phyloP scores from a whole-genome alignment of 2,329 filamentous ascomycete species.

The Fusarium veterinarium region DNA sequence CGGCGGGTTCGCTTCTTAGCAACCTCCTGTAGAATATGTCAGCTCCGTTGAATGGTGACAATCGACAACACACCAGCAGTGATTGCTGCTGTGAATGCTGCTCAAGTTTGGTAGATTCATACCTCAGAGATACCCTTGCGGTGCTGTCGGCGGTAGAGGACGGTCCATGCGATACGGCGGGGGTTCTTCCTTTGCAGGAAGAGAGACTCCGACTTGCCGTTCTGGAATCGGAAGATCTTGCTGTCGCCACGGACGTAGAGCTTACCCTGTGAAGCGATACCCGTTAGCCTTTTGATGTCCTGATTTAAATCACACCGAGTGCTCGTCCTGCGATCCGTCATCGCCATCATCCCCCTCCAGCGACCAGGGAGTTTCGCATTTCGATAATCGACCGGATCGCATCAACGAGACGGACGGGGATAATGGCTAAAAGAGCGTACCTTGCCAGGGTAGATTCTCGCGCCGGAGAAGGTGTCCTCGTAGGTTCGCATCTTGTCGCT shows the following conservation, averaged over 20 bases:
- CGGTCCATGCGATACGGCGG: slow-evolving; percentile 98
- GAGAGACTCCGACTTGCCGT: slow-evolving; percentile 99
- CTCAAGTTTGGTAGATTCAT: slow-evolving; percentile 56
- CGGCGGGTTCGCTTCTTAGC: slow-evolving; percentile 99
- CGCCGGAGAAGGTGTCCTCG: slow-evolving; percentile 74
- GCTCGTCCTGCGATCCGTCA: slow-evolving; percentile 26
- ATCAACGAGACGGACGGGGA: slow-evolving; percentile 18
- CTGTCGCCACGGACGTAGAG: slow-evolving; percentile 99
- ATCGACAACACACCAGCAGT: neutral
- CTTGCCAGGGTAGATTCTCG: slow-evolving; percentile 76
- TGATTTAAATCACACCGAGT: slow-evolving; percentile 19
- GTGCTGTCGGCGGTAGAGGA: slow-evolving; percentile 98
- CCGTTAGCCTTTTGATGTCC: slow-evolving; percentile 46
- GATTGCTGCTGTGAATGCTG: neutral
- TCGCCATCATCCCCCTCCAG: slow-evolving; percentile 16
- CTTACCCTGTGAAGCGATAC: slow-evolving; percentile 79
- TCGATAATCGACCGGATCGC: slow-evolving; percentile 41
- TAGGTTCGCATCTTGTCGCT: slow-evolving; percentile 72
- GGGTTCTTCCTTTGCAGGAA: slow-evolving; percentile 99
- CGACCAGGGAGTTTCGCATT: slow-evolving; percentile 28
- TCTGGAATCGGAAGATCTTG: slow-evolving; percentile 99
- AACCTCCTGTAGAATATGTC: slow-evolving; percentile 80
- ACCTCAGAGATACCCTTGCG: slow-evolving; percentile 99
- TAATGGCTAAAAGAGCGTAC: slow-evolving; percentile 56
- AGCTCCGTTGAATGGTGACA: slow-evolving; percentile 47